Evolutionary conservation across 1,284 basidiomycete genomes (phyloP).

Genomic region (Neonothopanus nambi): DNA sequence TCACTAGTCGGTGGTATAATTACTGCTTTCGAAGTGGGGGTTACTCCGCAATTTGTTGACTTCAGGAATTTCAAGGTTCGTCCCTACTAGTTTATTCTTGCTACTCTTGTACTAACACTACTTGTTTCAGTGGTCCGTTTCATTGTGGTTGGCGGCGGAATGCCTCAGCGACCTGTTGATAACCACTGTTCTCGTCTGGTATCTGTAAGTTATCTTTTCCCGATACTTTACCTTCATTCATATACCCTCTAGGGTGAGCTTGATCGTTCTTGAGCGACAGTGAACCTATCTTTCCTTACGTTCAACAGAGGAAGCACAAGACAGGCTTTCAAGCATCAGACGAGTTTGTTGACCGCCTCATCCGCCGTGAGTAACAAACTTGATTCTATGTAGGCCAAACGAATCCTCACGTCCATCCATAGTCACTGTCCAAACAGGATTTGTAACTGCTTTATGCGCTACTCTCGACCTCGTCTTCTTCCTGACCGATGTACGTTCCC

Average conservation of each 20-base stretch:
- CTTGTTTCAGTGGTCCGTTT: constrained; percentile 22
- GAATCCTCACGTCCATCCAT: constrained; percentile 1
- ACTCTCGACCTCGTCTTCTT: constrained; percentile 35
- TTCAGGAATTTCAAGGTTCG: constrained; percentile 32
- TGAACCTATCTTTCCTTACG: constrained; percentile 1
- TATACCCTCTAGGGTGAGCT: too few species aligned
- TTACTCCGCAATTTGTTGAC: constrained; percentile 30
- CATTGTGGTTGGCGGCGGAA: constrained; percentile 32
- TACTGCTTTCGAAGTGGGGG: constrained; percentile 25
- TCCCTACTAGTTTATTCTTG: constrained; percentile 8
- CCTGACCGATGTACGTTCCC: constrained; percentile 31
- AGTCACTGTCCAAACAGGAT: constrained; percentile 42
- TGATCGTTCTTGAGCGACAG: too few species aligned
- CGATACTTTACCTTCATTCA: background rate
- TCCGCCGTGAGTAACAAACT: constrained; percentile 39
- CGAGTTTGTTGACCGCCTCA: constrained; percentile 36
- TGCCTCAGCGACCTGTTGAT: constrained; percentile 37
- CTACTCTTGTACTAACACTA: background rate
- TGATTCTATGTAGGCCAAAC: background rate
- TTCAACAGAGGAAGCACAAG: constrained; percentile 38
- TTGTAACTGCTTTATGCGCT: constrained; percentile 34
- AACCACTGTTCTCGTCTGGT: constrained; percentile 33
- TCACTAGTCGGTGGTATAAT: constrained; percentile 29
- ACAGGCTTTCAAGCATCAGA: constrained; percentile 32
- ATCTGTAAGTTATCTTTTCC: constrained; percentile 29